A percentile compares a stretch with the other conserved stretches of the same genome.
Evolutionary conservation across 352 stramenopile species (phyloP).

Genomic region (Pythium scleroteichum): DNA sequence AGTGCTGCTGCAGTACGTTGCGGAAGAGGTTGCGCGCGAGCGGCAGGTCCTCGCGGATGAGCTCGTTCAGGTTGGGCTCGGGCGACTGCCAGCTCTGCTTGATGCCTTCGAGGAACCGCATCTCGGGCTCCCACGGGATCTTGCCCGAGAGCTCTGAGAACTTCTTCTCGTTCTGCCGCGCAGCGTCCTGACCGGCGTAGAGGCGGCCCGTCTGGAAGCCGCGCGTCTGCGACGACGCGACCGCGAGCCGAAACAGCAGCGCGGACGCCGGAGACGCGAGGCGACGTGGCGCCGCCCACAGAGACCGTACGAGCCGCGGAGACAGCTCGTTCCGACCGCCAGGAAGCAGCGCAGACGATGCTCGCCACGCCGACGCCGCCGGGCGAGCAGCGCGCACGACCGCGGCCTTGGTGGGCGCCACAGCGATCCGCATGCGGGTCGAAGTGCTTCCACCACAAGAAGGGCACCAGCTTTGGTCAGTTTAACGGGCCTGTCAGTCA

Average conservation of each 20-base stretch:
- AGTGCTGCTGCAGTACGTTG: conserved; percentile 77
- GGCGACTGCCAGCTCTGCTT: conserved; percentile 59
- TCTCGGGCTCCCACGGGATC: conserved; percentile 72
- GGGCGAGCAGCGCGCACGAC: background rate
- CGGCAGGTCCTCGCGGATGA: conserved; percentile 79
- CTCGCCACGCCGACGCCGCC: background rate
- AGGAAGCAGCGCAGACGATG: background rate
- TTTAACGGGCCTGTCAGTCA: conserved; percentile 3
- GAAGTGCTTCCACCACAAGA: background rate
- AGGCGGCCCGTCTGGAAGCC: conserved; percentile 48
- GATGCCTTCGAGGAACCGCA: conserved; percentile 52
- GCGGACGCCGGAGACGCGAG: conserved; percentile 2
- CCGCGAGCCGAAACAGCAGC: background rate
- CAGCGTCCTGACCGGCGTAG: conserved; percentile 71
- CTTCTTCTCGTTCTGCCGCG: conserved; percentile 70
- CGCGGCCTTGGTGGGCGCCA: background rate
- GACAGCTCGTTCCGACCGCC: background rate
- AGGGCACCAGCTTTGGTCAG: background rate
- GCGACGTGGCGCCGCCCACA: conserved; percentile 7
- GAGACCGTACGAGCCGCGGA: background rate
- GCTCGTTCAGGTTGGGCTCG: conserved; percentile 73
- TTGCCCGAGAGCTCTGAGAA: conserved; percentile 80
- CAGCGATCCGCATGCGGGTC: conserved; percentile 5
- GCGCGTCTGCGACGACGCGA: background rate
- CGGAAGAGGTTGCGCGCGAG: conserved; percentile 75